Evolutionary conservation across 352 stramenopile species (phyloP), one percentile per base, ranked within the genome.

Genomic region (Phytophthora megakarya): DNA sequence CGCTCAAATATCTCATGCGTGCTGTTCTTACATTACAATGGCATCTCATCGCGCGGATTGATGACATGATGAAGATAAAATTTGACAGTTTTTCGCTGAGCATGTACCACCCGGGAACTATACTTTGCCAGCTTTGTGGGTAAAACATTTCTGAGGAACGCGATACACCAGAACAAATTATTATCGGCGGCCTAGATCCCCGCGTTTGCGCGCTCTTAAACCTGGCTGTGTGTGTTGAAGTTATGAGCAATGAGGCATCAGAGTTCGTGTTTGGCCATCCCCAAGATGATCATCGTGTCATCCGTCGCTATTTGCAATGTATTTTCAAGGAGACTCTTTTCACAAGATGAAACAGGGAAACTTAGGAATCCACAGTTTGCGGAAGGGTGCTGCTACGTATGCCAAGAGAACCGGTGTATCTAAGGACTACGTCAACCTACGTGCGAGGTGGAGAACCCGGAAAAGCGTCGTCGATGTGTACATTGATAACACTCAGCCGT

Each of bases 1-100:
- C 12, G 15, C 26, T 19, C 15, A 42, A 40, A 5, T 42, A 42
- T 33, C 1, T 42, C 0, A 5, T 42, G 3, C 6, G 28, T 15
- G 23, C 25, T 12, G 28, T 53, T 2, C 18, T 53, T 11, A 53
- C 46, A 8, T 13, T 53, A 15, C 28, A 53, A 39, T 42, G 46
- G 46, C 46, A 42, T 42, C 18, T 42, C 4, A 42, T 42, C 10
- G 28, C 46, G 18, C 15, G 16, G 5, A 42, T 53, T 3, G 46
- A 53, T n/a, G n/a, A 40, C 11, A 53, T 53, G 26, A 53, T 53
- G 46, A 37, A 40, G 18, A 5, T 53, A 3, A 40, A 30, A 12
- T 53, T 53, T 32, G 28, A 40, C 9, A 42, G 18, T 5, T 30
- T 53, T 25, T 42, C 28, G 9, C 18, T 0, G 2, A 30, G 19